Conservation (phyloP, 2,329 filamentous ascomycete species). For the Fusarium buxicola region DNA sequence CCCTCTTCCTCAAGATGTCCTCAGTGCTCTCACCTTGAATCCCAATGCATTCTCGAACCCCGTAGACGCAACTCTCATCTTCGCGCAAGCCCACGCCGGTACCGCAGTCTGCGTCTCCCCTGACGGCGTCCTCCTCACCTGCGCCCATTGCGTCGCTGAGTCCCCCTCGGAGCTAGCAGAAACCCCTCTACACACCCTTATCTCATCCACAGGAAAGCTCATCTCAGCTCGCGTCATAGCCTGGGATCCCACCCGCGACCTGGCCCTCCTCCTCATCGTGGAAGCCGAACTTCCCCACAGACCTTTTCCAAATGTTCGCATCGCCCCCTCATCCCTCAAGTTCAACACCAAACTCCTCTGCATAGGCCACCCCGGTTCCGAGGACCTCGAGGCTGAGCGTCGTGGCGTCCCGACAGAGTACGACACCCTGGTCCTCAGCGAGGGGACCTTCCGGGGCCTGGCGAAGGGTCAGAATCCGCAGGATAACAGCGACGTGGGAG, state of each 20-base stretch:
- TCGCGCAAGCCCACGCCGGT: conserved; percentile 61
- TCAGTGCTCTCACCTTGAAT: neutral
- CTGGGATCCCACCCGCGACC: conserved; percentile 58
- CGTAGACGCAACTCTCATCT: conserved; percentile 55
- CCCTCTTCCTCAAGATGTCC: conserved; percentile 22
- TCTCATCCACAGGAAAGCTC: conserved; percentile 55
- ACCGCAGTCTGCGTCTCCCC: conserved; percentile 62
- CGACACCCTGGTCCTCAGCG: conserved; percentile 59
- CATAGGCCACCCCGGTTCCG: conserved; percentile 51
- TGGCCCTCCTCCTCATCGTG: conserved; percentile 59
- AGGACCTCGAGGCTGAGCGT: conserved; percentile 56
- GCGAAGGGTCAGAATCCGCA: conserved; percentile 55
- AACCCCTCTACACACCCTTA: conserved; percentile 52
- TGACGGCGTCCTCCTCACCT: conserved; percentile 60
- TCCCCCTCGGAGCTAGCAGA: conserved; percentile 47
- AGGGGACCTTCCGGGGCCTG: conserved; percentile 56
- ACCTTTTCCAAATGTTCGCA: conserved; percentile 39
- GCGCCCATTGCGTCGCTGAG: conserved; percentile 63
- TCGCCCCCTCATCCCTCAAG: conserved; percentile 32
- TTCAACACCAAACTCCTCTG: conserved; percentile 46
- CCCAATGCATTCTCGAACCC: conserved; percentile 15
- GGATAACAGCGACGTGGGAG: conserved; percentile 64
- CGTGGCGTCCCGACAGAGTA: conserved; percentile 56
- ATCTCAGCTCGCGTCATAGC: conserved; percentile 54
- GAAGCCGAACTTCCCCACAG: conserved; percentile 33